phyloP scores from a whole-genome alignment of 2,329 filamentous ascomycete species.

The Aspergillus sergii region DNA sequence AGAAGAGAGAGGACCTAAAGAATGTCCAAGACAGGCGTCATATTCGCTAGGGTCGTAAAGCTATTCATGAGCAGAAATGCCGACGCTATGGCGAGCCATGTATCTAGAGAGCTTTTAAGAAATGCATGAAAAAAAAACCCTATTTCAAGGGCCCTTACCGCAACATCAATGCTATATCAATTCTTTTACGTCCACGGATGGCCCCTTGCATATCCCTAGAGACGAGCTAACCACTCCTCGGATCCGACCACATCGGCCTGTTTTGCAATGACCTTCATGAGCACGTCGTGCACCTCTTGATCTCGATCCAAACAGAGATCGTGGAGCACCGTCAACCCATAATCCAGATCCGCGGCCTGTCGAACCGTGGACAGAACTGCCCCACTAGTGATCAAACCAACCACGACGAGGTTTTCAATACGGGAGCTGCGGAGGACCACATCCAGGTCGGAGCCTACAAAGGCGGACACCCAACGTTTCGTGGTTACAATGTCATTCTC shows the following conservation, averaged over 20 bases:
- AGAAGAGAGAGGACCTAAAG: background rate
- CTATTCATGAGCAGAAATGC: background rate
- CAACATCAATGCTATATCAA: background rate
- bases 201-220: background rate
- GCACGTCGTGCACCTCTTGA: constrained; percentile 34
- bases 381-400: constrained; percentile 39
- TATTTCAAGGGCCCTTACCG: background rate
- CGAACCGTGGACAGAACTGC: constrained; percentile 42
- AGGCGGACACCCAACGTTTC: constrained; percentile 42
- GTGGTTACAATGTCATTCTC: constrained; percentile 34
- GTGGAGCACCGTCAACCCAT: constrained; percentile 34
- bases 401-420: constrained; percentile 34
- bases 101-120: background rate
- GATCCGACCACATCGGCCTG: constrained; percentile 31
- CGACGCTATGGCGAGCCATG: background rate
- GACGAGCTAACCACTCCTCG: constrained; percentile 30
- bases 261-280: constrained; percentile 37
- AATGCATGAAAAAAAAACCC: background rate
- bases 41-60: background rate
- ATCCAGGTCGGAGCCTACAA: constrained; percentile 39
- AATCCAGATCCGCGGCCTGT: constrained; percentile 41
- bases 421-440: constrained; percentile 34
- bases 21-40: background rate
- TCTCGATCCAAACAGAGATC: constrained; percentile 41
- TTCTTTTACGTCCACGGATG: background rate